phyloP scores from a whole-genome alignment of 352 stramenopile genomes.

The Globisporangium iwayamae region DNA sequence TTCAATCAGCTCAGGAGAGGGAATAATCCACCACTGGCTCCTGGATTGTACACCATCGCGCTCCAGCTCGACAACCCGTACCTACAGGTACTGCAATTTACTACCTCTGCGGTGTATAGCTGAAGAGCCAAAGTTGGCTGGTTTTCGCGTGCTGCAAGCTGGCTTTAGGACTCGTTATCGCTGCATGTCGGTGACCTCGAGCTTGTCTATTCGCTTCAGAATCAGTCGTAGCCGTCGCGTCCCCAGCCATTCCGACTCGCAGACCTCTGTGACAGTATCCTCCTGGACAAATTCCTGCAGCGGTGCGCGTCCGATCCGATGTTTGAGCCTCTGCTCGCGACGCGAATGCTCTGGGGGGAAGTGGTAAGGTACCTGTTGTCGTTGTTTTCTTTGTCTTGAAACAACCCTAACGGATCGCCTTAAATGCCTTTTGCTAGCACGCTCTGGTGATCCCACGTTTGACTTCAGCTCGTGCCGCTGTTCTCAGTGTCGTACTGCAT shows the following conservation, averaged over 20 bases:
- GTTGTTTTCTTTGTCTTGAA: background rate
- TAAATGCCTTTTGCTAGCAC: background rate
- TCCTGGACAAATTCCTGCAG: conserved; percentile 21
- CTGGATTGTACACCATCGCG: conserved; percentile 4
- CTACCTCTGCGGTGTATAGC: too few species aligned
- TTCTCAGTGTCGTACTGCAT: conserved; percentile 41
- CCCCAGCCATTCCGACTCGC: conserved; percentile 1
- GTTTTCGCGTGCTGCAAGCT: background rate
- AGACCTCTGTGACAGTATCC: conserved; percentile 20
- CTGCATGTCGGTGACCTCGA: conserved; percentile 9
- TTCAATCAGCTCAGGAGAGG: conserved; percentile 1
- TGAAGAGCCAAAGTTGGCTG: background rate
- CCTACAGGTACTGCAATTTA: conserved; percentile 4
- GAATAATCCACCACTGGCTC: background rate
- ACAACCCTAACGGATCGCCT: too few species aligned
- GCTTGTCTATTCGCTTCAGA: background rate
- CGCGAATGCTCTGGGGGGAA: conserved; percentile 36
- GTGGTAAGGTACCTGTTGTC: conserved; percentile 16
- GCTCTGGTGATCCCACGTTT: too few species aligned
- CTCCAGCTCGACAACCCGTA: conserved; percentile 12
- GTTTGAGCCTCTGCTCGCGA: conserved; percentile 26
- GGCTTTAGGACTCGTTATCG: conserved; percentile 1
- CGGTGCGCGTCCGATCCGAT: conserved; percentile 25
- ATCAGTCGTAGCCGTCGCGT: background rate
- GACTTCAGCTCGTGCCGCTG: conserved; percentile 35